These are phyloP conservation scores for Moricandia moricandioides DNA, from an alignment of 345 rosid species.

Conservation along the genomic window DNA sequence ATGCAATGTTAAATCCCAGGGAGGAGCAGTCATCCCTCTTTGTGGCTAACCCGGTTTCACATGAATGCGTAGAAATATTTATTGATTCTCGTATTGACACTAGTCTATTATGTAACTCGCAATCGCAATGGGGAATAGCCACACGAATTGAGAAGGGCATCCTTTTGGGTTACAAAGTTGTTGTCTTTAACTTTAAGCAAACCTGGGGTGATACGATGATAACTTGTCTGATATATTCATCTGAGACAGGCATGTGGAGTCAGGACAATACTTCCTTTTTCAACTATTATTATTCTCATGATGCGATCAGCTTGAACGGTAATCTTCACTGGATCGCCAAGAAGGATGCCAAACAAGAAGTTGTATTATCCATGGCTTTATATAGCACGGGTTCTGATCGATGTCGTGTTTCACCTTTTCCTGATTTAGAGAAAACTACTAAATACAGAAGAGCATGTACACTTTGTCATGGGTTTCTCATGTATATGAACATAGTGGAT, in stretches of 20 bases:
- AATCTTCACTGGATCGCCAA: background rate
- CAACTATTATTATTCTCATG: background rate
- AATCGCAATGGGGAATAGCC: background rate
- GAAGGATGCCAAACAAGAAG: background rate
- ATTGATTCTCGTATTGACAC: too few species aligned
- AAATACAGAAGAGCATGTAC: background rate
- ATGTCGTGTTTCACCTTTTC: background rate
- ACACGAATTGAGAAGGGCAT: background rate
- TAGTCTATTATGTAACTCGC: too few species aligned
- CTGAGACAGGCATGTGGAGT: conserved; percentile 17
- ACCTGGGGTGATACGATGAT: background rate
- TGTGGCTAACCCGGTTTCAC: background rate
- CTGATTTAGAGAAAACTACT: background rate
- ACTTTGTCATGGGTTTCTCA: background rate
- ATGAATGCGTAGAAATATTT: background rate
- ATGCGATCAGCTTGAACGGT: conserved; percentile 14
- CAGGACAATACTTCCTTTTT: background rate
- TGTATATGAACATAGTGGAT: background rate
- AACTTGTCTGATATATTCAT: background rate
- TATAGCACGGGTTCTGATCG: background rate
- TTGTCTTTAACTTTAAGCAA: background rate
- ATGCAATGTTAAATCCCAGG: too few species aligned
- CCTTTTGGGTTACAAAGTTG: too few species aligned
- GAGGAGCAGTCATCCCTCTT: background rate
- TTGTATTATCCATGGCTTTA: conserved; percentile 3